Percentiles rank a stretch among this genome's conserved stretches.
Conservation (phyloP, 371 early-diverging fungal species). For the Chytridium lagenaria region DNA sequence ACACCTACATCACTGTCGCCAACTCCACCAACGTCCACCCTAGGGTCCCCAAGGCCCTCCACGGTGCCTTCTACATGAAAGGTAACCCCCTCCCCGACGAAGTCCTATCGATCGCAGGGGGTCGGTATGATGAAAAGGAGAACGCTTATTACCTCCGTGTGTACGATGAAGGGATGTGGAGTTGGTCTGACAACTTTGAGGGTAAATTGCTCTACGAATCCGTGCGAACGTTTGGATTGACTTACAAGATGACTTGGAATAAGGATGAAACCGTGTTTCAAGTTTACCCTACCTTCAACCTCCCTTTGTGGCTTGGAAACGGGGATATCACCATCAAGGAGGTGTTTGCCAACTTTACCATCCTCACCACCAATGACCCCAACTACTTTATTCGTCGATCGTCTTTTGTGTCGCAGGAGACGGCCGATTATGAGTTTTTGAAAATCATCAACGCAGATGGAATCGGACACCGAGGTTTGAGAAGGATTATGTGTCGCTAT, state of each 20-base stretch:
- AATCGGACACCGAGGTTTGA: slow-evolving; percentile 16
- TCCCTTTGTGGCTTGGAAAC: slow-evolving; percentile 20
- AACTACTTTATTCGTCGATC: slow-evolving; percentile 23
- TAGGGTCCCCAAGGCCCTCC: slow-evolving; percentile 10
- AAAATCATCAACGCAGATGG: slow-evolving; percentile 29
- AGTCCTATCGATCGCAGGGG: slow-evolving; percentile 24
- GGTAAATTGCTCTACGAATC: slow-evolving; percentile 24
- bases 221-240: slow-evolving; percentile 28
- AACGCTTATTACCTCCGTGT: slow-evolving; percentile 20
- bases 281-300: slow-evolving; percentile 16
- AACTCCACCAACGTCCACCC: slow-evolving; percentile 11
- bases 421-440: slow-evolving; percentile 22
- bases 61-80: slow-evolving; percentile 33
- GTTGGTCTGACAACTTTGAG: slow-evolving; percentile 17
- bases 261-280: not conserved
- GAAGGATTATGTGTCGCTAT: slow-evolving; percentile 19
- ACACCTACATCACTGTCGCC: slow-evolving; percentile 17
- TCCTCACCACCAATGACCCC: slow-evolving; percentile 29
- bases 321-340: slow-evolving; percentile 19
- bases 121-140: slow-evolving; percentile 11
- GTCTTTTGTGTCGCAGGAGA: slow-evolving; percentile 18
- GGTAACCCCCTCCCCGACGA: slow-evolving; percentile 33
- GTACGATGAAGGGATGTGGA: slow-evolving; percentile 28
- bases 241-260: slow-evolving; percentile 16
- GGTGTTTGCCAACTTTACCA: slow-evolving; percentile 26